These are phyloP conservation scores for Rhizopogon vulgaris DNA, from an alignment of 768 basidiomycete genomes.

Conservation along the genomic window DNA sequence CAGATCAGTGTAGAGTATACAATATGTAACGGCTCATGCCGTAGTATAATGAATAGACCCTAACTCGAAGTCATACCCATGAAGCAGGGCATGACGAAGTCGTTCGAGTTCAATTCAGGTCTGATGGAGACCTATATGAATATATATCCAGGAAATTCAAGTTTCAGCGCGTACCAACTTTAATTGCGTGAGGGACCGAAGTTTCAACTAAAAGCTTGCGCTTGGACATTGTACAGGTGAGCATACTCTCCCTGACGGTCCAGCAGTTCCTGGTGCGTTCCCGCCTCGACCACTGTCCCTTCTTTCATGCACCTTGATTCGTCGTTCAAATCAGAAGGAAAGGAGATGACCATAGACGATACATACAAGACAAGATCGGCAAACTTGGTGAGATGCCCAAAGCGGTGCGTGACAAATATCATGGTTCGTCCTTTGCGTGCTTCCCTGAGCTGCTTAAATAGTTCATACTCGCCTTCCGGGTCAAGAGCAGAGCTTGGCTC, in stretches of 20 bases:
- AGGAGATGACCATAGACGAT: background rate
- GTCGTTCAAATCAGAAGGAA: background rate
- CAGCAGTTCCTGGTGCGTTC: slow-evolving; percentile 27
- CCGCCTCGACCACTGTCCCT: slow-evolving; percentile 25
- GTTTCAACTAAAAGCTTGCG: slow-evolving; percentile 20
- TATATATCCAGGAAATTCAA: too few relatives aligned
- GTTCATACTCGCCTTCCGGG: slow-evolving; percentile 27
- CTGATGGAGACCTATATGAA: too few relatives aligned
- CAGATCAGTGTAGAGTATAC: too few relatives aligned
- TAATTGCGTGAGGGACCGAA: too few relatives aligned
- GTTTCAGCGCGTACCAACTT: background rate
- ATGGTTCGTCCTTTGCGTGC: slow-evolving; percentile 29
- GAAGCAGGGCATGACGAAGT: too few relatives aligned
- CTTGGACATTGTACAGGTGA: slow-evolving; percentile 27
- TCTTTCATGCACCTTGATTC: slow-evolving; percentile 27
- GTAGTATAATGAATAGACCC: too few relatives aligned
- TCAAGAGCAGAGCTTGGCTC: slow-evolving; percentile 36
- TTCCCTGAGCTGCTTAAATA: slow-evolving; percentile 23
- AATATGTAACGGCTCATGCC: too few relatives aligned
- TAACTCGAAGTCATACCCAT: too few relatives aligned
- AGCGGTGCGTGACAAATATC: slow-evolving; percentile 37
- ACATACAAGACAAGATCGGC: slow-evolving; percentile 34
- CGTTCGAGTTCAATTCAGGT: too few relatives aligned
- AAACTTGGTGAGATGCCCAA: slow-evolving; percentile 30
- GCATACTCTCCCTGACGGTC: slow-evolving; percentile 26